Base-by-base conservation (phyloP, 306 rosid genomes). In the Betula pendula region DNA sequence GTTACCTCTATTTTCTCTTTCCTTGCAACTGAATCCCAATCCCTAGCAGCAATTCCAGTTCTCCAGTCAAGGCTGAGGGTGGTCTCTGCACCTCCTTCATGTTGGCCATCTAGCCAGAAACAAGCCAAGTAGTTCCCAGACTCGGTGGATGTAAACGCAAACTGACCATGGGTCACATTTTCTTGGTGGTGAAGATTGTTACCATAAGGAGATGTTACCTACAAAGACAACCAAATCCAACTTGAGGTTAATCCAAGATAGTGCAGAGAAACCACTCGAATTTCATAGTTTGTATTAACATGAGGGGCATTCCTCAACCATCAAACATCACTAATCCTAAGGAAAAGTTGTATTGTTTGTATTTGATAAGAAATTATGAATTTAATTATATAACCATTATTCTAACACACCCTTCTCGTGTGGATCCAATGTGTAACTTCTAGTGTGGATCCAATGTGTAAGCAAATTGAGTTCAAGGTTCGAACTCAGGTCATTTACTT, bases 141-240 rank as follows among this genome's bases (percentile, higher is more conserved):
- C 73, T 87, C 91, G 0, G 81, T 35, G 7, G 89, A 65, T 69
- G 91, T 83, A 76, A 87, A 87, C 58, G 91, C 91, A 85, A 85
- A 87, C 60, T 87, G 91, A 42, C 91, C 91, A 12, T 85, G 91
- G 22, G 91, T 82, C n/a, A 81, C 91, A 74, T 87, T 87, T 70
- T 87, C 91, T 25, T 75, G 78, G 69, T 83, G 76, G 79, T 87
- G 87, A 78, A 87, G 89, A 83, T 74, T 85, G 75, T 87, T 87
- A 63, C 91, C 91, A 66, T 75, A 85, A 75, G 91, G 91, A 79
- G 87, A 83, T 82, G 91, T 87, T 44, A 87, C 85, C 89, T 87
- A 55, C 19, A 24, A 76, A 38, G 8, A 38, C 42, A 19, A 74
- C 13, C 13, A 70, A 31, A 31, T 13, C 6, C 72, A 51, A 78